Evolutionary conservation across 2,329 filamentous ascomycete species (phyloP), one percentile per base, ranked within the genome.

Genomic region (Thelonectria discophora): DNA sequence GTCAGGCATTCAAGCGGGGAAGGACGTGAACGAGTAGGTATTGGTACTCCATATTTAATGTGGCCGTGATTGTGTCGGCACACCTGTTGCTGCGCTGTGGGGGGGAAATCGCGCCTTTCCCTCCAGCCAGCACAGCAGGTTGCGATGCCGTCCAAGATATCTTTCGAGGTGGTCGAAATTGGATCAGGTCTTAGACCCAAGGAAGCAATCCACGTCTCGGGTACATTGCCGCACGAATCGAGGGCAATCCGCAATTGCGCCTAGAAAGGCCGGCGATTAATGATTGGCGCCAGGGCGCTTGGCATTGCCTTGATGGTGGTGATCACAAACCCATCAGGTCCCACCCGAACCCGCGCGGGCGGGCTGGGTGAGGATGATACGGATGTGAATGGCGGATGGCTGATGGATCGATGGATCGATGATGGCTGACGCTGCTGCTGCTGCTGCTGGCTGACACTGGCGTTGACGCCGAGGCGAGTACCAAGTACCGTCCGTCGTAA

Each of bases 391-490:
- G 27, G 27, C 9, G 27, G 27, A 30, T 30, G 27, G 27, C 8
- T 7, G 27, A 30, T 24, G 21, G 21, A 24, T 24, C 21, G 27
- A 30, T 30, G 27, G 27, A 30, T 10, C 5, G 27, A 30, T 30
- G 27, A 5, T 30, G 27, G 27, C 27, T 30, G 27, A 30, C 27
- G 27, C 27, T 30, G 27, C 27, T 24, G 27, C 27, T 30, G 27
- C 27, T 24, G 21, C 21, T 30, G 27, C 27, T 30, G 27, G 65
- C 65, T 65, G 64, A 62, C 58, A 62, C 62, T 58, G 60, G 65
- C 60, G 65, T 62, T 70, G 67, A 61, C 64, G 58, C 54, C 58
- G 60, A 57, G 45, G 15, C 30, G 30, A 30, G 45, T 8, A 47
- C 27, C 17, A 47, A 30, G 45, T 8, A 47, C 27, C 27, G 45